Evolutionary conservation across 805 yeast genomes (phyloP), one percentile per base, ranked within the genome.

Genomic region (Isabelozyma pseudorhagii): DNA sequence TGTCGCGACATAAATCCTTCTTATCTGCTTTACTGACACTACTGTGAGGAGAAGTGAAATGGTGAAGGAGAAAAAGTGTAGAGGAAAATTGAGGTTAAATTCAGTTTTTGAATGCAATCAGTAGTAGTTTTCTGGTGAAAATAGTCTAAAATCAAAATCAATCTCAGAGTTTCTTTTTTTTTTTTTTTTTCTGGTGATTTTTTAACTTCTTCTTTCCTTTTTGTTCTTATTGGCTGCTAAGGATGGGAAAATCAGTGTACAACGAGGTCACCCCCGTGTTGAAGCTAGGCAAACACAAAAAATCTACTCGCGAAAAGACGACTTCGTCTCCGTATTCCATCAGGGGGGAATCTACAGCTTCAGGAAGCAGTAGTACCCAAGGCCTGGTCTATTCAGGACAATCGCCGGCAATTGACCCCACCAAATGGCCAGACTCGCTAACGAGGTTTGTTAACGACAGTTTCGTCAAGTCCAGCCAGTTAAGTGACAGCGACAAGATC

Each of bases 391-490:
- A 34, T 40, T 9, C 45, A 11, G 17, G 38, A 17, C 25, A 41
- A 8, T 38, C 29, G 17, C 18, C 21, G 10, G 13, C 42, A 11
- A 36, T 9, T 15, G 40, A 36, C 39, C 17, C 31, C n/a, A 25
- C 45, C 17, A 38, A 53, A 7, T 84, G 87, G 87, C 89, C 89
- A 1, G 69, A 62, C n/a, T 60, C 77, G 3, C 63, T 84, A 40
- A 81, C 75, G 58, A 60, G 63, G 11, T 85, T 82, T 60, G 81
- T 84, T 6, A 68, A 71, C 4, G 54, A 66, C 9, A 70, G 82
- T 40, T 83, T 84, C 57, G 57, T 60, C 11, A 62, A 65, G 47
- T 71, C 80, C 0, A 66, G 63, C 18, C 50, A 49, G 14, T 63
- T 77, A 11, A 64, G 66, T 44, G 69, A 74, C 4, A 50, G 50